Evolutionary conservation across 2,329 filamentous ascomycete genomes (phyloP), one percentile per base, ranked within the genome.

Genomic region (Alternaria postmessia): DNA sequence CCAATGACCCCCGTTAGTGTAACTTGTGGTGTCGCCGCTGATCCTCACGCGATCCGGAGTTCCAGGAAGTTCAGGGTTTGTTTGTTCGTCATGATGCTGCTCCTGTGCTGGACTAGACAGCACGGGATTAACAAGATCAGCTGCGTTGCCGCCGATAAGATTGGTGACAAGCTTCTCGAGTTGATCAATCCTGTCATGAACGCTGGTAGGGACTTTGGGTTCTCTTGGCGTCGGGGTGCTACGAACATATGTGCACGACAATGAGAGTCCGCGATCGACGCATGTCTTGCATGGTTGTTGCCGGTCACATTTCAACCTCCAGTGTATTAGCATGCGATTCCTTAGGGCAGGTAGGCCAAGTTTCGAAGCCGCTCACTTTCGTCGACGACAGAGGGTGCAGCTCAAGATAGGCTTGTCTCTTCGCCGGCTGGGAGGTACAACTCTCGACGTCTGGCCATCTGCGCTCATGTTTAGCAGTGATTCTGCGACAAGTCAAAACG

Each of bases 271-370:
- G 46, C 76, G 71, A 47, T 77, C 75, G n/a, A 72, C 64, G 54
- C 75, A 77, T 49, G 72, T 74, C 46, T 75, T 76, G 59, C 75
- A 77, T 47, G 76, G 76, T 47, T 76, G 71, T 47, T 75, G 72
- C 16, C 76, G 70, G 56, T 78, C 75, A 59, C 76, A 78, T 67
- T 77, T 78, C 53, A 78, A 42, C 32, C 59, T 62, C 56, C 57
- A 39, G 14, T 4, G 24, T 38, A 34, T 67, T 51, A 67, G 65
- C 41, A 54, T 18, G 39, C 9, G 38, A 42, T 24, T 38, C 7
- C 12, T 32, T 5, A 5, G 38, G 26, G 16, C 26, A 26, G 34
- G 26, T 30, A 5, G 38, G 36, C 7, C 20, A 20, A 36, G 39
- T 26, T 39, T 4, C 11, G 12, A 44, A 39, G 44, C 42, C 36